Evolutionary conservation across 495 filamentous ascomycete genomes (phyloP).

Genomic region (Lasiosphaeria hispida): DNA sequence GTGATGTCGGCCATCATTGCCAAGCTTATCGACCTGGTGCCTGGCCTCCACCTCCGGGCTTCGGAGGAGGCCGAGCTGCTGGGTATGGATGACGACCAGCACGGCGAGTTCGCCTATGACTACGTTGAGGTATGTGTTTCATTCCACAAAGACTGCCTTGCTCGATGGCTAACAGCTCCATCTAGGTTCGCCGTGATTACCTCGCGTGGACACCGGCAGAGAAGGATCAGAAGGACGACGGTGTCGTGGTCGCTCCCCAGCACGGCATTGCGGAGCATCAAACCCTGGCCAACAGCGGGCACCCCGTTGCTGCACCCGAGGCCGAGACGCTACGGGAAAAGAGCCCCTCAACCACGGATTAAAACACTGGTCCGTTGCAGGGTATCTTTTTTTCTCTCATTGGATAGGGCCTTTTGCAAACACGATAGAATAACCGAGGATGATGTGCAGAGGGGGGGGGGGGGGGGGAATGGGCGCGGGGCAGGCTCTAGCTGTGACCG

Average conservation of each 20-base stretch:
- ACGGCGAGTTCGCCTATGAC: slow-evolving; percentile 78
- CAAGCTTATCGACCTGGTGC: slow-evolving; percentile 78
- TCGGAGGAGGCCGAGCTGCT: slow-evolving; percentile 95
- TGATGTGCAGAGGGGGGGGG: background rate
- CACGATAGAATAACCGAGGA: background rate
- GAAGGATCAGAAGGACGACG: slow-evolving; percentile 62
- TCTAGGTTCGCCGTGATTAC: slow-evolving; percentile 83
- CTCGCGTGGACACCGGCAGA: slow-evolving; percentile 94
- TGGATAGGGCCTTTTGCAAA: no score
- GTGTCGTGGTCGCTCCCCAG: slow-evolving; percentile 65
- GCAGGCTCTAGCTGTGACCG: background rate
- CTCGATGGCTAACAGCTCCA: background rate
- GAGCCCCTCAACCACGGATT: background rate
- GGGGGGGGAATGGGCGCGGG: background rate
- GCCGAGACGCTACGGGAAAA: background rate
- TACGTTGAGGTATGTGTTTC: slow-evolving; percentile 70
- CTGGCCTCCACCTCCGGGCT: slow-evolving; percentile 87
- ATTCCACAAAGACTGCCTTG: background rate
- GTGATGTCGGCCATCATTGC: slow-evolving; percentile 81
- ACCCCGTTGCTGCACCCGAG: slow-evolving; percentile 13
- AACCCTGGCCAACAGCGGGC: slow-evolving; percentile 21
- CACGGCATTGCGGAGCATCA: slow-evolving; percentile 79
- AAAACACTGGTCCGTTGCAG: background rate
- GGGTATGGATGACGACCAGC: slow-evolving; percentile 98
- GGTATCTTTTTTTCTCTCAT: background rate